phyloP scores from a whole-genome alignment of 345 rosid genomes.

The Cardamine resedifolia region DNA sequence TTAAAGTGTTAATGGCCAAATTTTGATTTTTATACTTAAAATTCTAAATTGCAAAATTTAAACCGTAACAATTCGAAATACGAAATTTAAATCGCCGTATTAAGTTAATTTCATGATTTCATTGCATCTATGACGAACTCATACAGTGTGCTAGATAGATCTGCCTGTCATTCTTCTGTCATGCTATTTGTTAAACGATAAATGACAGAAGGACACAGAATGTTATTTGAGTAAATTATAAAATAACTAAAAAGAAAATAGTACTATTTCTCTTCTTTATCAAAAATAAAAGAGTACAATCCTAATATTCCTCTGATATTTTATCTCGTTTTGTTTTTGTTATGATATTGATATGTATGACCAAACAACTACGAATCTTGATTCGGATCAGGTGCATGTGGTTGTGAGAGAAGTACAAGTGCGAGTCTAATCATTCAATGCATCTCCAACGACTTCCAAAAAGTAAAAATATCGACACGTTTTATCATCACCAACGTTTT shows the following conservation, averaged over 20 bases:
- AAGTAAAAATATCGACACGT: constrained; percentile 3
- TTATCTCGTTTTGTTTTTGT: too few relatives aligned
- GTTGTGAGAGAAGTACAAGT: constrained; percentile 1
- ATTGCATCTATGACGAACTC: not conserved
- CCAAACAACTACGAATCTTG: not conserved
- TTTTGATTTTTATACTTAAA: too few relatives aligned
- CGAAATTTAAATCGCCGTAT: too few relatives aligned
- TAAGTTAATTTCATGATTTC: too few relatives aligned
- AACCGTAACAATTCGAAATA: too few relatives aligned
- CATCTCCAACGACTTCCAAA: constrained; percentile 18
- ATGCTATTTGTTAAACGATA: not conserved
- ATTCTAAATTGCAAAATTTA: too few relatives aligned
- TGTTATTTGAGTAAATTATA: not conserved
- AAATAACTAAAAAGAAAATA: not conserved
- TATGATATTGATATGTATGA: not conserved
- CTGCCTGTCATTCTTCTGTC: not conserved
- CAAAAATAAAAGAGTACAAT: too few relatives aligned
- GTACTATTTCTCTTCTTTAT: too few relatives aligned
- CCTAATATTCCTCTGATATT: not conserved
- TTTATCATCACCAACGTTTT: too few relatives aligned
- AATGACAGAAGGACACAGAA: not conserved
- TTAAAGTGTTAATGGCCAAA: too few relatives aligned
- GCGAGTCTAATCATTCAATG: constrained; percentile 8
- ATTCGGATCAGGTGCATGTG: not conserved
- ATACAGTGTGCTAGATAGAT: too few relatives aligned